Percentiles rank a stretch among this genome's conserved stretches.
Conservation (phyloP, 495 filamentous ascomycete genomes). For the Aspergillus indologenus region DNA sequence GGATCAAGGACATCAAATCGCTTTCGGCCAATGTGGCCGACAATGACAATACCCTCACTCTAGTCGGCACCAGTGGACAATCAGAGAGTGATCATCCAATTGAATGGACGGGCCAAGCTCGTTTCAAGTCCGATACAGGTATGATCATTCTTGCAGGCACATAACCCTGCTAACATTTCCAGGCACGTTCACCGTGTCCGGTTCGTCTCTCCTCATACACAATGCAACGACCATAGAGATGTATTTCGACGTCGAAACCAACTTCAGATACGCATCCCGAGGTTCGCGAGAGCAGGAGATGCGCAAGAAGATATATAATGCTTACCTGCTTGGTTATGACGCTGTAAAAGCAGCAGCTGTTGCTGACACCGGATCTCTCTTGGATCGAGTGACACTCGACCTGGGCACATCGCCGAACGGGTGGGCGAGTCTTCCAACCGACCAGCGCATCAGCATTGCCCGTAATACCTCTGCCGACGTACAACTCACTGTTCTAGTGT, state of each 20-base stretch:
- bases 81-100: too few species aligned
- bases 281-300: not conserved
- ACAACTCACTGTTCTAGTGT: conserved; percentile 3
- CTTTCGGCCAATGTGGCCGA: too few species aligned
- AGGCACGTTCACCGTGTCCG: not conserved
- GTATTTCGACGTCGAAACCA: conserved; percentile 10
- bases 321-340: not conserved
- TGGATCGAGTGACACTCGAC: conserved; percentile 4
- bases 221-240: conserved; percentile 10
- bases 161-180: too few species aligned
- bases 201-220: not conserved
- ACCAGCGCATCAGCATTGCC: conserved; percentile 8
- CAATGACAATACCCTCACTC: too few species aligned
- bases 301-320: not conserved
- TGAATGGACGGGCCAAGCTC: too few species aligned
- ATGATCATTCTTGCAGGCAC: too few species aligned
- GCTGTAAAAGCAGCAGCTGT: not conserved
- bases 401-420: conserved; percentile 6
- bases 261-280: not conserved
- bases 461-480: not conserved
- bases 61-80: too few species aligned
- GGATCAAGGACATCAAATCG: too few species aligned
- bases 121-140: too few species aligned
- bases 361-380: not conserved
- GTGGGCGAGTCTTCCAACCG: not conserved